Conservation (phyloP, 2,329 filamentous ascomycete species). For the Fusarium sp. region DNA sequence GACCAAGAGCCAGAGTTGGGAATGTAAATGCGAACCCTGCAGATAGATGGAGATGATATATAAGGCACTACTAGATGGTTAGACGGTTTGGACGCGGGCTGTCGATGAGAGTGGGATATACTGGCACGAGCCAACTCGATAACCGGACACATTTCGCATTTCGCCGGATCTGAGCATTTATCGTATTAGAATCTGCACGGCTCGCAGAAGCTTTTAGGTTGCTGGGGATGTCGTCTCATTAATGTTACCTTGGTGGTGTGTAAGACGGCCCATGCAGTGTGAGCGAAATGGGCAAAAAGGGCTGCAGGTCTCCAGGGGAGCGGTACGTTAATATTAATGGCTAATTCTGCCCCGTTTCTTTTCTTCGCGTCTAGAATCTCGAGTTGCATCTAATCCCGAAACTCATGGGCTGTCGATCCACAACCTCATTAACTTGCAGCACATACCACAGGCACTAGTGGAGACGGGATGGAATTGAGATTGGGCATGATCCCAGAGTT, state of each 20-base stretch:
- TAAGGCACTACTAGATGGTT: background rate
- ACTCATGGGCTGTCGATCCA: conserved; percentile 16
- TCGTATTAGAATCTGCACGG: conserved; percentile 4
- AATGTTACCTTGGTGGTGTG: conserved; percentile 11
- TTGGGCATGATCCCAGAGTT: conserved; percentile 19
- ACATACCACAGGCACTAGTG: conserved; percentile 12
- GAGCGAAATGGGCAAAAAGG: background rate
- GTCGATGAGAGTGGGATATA: conserved; percentile 2
- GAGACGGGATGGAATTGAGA: conserved; percentile 19
- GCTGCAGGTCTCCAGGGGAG: background rate
- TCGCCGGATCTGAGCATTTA: conserved; percentile 10
- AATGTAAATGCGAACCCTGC: conserved; percentile 27
- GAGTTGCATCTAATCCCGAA: conserved; percentile 9
- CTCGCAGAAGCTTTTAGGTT: background rate
- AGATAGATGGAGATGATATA: conserved; percentile 1
- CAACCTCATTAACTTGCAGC: conserved; percentile 28
- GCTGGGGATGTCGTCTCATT: conserved; percentile 7
- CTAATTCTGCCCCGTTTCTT: conserved; percentile 12
- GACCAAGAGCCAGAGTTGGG: conserved; percentile 2
- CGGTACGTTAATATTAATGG: background rate
- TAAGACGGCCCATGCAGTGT: background rate
- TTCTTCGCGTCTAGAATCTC: background rate
- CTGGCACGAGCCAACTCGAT: conserved; percentile 16
- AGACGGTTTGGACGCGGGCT: conserved; percentile 4
- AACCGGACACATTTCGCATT: conserved; percentile 16